Percentiles rank a stretch among this genome's conserved stretches.
Conservation (phyloP, 345 rosid species). For the Corchorus olitorius region DNA sequence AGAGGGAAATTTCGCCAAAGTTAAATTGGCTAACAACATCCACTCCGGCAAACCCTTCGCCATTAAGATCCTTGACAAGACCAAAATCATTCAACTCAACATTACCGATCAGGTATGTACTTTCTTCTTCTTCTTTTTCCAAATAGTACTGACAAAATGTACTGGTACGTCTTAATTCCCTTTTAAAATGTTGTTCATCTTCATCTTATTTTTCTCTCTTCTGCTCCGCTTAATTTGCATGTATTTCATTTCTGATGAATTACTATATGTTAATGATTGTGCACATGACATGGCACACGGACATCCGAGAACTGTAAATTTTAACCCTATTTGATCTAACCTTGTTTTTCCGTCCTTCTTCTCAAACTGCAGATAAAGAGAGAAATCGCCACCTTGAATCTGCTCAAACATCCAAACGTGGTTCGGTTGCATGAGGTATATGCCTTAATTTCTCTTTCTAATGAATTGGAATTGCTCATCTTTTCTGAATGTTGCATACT, state of each 20-base stretch:
- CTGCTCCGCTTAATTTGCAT: not conserved
- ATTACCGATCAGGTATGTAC: conserved; percentile 70
- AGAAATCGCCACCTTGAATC: conserved; percentile 85
- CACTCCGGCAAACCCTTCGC: conserved; percentile 70
- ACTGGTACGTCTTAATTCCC: too few relatives aligned
- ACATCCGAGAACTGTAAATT: too few relatives aligned
- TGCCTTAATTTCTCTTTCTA: not conserved
- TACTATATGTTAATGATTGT: not conserved
- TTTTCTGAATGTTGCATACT: too few relatives aligned
- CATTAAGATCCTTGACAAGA: conserved; percentile 84
- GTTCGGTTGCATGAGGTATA: conserved; percentile 84
- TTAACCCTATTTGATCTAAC: too few relatives aligned
- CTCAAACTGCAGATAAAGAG: conserved; percentile 67
- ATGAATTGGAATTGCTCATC: too few relatives aligned
- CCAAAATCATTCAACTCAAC: conserved; percentile 63
- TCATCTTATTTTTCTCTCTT: too few relatives aligned
- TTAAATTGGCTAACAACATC: conserved; percentile 65
- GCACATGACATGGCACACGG: not conserved
- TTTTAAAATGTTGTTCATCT: too few relatives aligned
- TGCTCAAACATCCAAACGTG: conserved; percentile 86
- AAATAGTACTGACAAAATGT: not conserved
- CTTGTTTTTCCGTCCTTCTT: not conserved
- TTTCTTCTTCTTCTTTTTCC: not conserved
- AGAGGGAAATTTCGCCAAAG: conserved; percentile 93
- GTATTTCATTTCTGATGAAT: not conserved